Conservation (phyloP, 2,329 filamentous ascomycete species). For the Trichophyton verrucosum region DNA sequence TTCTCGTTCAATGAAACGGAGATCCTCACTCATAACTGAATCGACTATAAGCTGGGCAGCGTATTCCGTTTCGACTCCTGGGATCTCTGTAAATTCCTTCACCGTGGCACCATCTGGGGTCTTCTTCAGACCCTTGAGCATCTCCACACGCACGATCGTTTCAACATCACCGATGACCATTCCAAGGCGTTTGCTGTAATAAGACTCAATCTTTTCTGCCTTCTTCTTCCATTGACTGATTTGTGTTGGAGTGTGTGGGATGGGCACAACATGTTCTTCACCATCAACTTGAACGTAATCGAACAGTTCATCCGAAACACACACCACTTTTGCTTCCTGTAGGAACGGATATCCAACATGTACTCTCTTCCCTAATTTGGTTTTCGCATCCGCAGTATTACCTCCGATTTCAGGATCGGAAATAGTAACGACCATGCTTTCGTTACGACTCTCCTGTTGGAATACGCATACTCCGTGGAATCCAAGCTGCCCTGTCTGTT, state of each 20-base stretch:
- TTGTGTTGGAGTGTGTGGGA: constrained; percentile 60
- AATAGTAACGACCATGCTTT: constrained; percentile 87
- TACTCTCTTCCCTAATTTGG: constrained; percentile 70
- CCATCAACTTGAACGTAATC: constrained; percentile 63
- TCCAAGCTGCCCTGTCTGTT: constrained; percentile 66
- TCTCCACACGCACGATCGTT: constrained; percentile 80
- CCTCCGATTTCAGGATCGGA: constrained; percentile 60
- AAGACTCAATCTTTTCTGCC: constrained; percentile 66
- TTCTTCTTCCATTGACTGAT: constrained; percentile 78
- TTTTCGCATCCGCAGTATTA: constrained; percentile 58
- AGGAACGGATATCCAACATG: constrained; percentile 92
- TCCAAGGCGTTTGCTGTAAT: constrained; percentile 82
- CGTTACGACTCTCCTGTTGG: constrained; percentile 87
- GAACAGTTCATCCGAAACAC: constrained; percentile 87
- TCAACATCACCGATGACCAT: constrained; percentile 80
- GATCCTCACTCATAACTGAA: constrained; percentile 77
- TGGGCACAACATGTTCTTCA: constrained; percentile 51
- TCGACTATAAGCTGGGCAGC: constrained; percentile 87
- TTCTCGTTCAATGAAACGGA: constrained; percentile 79
- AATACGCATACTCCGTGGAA: constrained; percentile 92
- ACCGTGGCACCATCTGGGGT: constrained; percentile 80
- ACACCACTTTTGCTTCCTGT: constrained; percentile 80
- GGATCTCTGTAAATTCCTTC: constrained; percentile 82
- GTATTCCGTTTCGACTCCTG: constrained; percentile 76
- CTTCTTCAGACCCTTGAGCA: constrained; percentile 82